A percentile compares a stretch with the other conserved stretches of the same genome.
These are phyloP conservation scores for Fraxinus americana DNA, from an alignment of 257 asterid genomes.

Conservation along the genomic window DNA sequence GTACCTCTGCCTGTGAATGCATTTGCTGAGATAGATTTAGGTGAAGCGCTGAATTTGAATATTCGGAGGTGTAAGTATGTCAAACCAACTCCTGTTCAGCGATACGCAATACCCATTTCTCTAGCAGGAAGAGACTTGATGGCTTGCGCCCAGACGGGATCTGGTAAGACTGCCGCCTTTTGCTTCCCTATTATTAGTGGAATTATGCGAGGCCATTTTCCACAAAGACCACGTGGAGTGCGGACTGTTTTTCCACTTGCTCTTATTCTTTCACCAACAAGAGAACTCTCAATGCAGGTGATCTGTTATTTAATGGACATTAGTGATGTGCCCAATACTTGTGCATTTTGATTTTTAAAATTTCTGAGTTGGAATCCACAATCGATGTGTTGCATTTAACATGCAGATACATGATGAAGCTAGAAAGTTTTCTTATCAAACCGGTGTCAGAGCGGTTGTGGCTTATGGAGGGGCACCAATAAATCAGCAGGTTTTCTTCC, in stretches of 20 bases:
- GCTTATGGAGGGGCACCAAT: slow-evolving; percentile 90
- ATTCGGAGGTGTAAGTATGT: slow-evolving; percentile 84
- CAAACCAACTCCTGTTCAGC: slow-evolving; percentile 88
- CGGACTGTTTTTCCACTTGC: slow-evolving; percentile 82
- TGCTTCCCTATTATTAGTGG: slow-evolving; percentile 91
- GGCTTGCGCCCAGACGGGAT: slow-evolving; percentile 97
- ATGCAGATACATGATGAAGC: slow-evolving; percentile 88
- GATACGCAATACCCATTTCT: slow-evolving; percentile 78
- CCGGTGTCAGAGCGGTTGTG: slow-evolving; percentile 79
- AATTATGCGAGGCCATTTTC: slow-evolving; percentile 55
- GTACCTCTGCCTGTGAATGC: slow-evolving; percentile 87
- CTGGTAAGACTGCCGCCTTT: slow-evolving; percentile 91
- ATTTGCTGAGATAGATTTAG: slow-evolving; percentile 84
- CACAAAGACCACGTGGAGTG: slow-evolving; percentile 69
- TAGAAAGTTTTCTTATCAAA: slow-evolving; percentile 68
- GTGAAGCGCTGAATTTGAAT: slow-evolving; percentile 73
- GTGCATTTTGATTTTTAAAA: not conserved
- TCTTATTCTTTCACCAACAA: slow-evolving; percentile 81
- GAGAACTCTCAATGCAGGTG: slow-evolving; percentile 92
- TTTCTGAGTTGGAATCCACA: slow-evolving; percentile 10
- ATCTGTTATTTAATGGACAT: slow-evolving; percentile 10
- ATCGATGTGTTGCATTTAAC: slow-evolving; percentile 19
- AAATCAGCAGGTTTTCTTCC: slow-evolving; percentile 61
- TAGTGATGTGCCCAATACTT: not conserved
- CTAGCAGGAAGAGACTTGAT: slow-evolving; percentile 79